Base-by-base conservation (phyloP, 495 filamentous ascomycete genomes). In the Penicillium bovifimosum region DNA sequence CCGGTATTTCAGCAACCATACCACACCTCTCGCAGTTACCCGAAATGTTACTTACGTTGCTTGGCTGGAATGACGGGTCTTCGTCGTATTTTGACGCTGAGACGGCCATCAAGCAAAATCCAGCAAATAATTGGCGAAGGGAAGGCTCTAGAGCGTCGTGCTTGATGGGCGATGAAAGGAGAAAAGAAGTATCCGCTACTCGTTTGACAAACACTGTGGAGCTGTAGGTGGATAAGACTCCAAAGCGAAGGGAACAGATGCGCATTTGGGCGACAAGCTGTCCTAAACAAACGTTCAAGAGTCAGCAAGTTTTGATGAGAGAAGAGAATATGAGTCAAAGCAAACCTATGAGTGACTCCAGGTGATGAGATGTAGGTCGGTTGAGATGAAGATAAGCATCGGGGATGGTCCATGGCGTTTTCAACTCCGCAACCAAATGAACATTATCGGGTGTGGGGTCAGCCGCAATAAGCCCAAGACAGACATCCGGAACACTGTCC, bases 131-230 rank as follows among this genome's bases (percentile, higher is more conserved):
- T 26, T 51, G 26, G 14, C 48, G 38, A 14, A 51, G 36, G 13
- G 48, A 41, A 14, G 48, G 48, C 38, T 42, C 13, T 42, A 6
- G 8, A 13, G 6, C 2, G 9, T 32, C 26, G 33, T 16, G 27
- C 48, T 10, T 13, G 14, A 42, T 33, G 4, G 48, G 48, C 48
- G 6, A 5, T 2, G 48, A 32, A 34, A 42, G n/a, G 10, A 41
- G 48, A 20, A 42, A 51, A 13, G 27, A 51, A 13, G 3, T 17
- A 14, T 51, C 48, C 0, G 26, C 27, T 1, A 9, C 27, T 51
- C 48, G 5, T 11, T 51, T 33, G 11, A 51, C 38, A 35, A 51
- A 51, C 16, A 51, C 48, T 5, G 48, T 51, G 20, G 27, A 42
- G 36, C 26, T 7, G 38, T 51, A 51, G 27, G 48, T 51, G 6